Conservation (phyloP, 2,329 filamentous ascomycete species). For the Exophiala alcalophila region DNA sequence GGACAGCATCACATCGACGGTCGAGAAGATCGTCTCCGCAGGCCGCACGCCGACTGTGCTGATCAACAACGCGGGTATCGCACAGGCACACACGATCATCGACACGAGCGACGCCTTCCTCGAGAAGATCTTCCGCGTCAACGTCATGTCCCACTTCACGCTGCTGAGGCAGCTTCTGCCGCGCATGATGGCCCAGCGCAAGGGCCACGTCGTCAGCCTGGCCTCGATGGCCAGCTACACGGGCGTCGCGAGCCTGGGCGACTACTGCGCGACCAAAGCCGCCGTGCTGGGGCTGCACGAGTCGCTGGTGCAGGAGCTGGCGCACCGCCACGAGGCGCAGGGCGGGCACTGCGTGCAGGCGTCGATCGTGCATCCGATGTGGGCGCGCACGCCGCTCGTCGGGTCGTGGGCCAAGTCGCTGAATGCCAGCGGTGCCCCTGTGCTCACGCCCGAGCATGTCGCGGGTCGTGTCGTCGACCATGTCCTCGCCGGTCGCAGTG, state of each 20-base stretch:
- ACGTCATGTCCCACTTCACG: slow-evolving; percentile 66
- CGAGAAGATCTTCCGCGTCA: slow-evolving; percentile 68
- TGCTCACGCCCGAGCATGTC: slow-evolving; percentile 45
- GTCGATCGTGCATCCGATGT: slow-evolving; percentile 25
- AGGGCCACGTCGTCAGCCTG: slow-evolving; percentile 71
- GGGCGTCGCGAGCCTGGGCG: slow-evolving; percentile 60
- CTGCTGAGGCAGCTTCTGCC: slow-evolving; percentile 65
- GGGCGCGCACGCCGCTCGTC: slow-evolving; percentile 23
- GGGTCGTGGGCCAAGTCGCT: slow-evolving; percentile 54
- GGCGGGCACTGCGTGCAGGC: slow-evolving; percentile 23
- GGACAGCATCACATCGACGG: slow-evolving; percentile 53
- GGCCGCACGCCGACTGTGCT: slow-evolving; percentile 60
- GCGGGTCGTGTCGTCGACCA: slow-evolving; percentile 61
- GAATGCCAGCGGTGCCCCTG: slow-evolving; percentile 50
- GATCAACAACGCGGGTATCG: slow-evolving; percentile 70
- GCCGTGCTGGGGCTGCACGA: slow-evolving; percentile 68
- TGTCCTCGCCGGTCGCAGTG: slow-evolving; percentile 50
- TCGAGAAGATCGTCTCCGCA: slow-evolving; percentile 43
- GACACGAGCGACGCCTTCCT: slow-evolving; percentile 57
- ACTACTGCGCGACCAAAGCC: slow-evolving; percentile 66
- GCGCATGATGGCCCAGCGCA: slow-evolving; percentile 59
- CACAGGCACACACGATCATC: slow-evolving; percentile 58
- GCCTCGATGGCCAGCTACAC: slow-evolving; percentile 61
- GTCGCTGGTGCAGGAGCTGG: slow-evolving; percentile 57
- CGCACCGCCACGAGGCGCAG: slow-evolving; percentile 49